phyloP scores from a whole-genome alignment of 441 rosid genomes.

The Isatis lusitanica region DNA sequence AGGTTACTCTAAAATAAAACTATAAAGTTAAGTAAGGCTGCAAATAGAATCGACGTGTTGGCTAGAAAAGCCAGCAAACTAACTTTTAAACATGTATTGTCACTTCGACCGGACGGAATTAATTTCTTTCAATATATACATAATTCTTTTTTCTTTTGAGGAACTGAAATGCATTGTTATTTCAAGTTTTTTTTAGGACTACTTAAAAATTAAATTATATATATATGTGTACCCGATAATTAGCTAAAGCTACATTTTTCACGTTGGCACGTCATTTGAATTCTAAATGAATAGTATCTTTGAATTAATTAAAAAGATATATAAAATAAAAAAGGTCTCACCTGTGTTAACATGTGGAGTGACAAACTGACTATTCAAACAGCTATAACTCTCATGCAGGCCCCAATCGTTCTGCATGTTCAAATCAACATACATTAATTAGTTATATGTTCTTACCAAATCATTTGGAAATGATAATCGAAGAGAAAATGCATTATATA shows the following conservation, averaged over 20 bases:
- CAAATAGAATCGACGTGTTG: neutral
- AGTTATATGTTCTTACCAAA: conserved; percentile 27
- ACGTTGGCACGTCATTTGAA: neutral
- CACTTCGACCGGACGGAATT: neutral
- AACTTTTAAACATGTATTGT: neutral
- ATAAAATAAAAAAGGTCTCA: conserved; percentile 20
- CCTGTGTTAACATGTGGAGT: conserved; percentile 32
- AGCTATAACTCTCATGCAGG: conserved; percentile 56
- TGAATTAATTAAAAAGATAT: neutral
- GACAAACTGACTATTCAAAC: conserved; percentile 39
- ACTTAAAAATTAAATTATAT: neutral
- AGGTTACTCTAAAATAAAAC: neutral
- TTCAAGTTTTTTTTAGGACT: neutral
- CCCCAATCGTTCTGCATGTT: conserved; percentile 45
- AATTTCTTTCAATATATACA: neutral
- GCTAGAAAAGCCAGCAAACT: neutral
- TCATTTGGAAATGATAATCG: conserved; percentile 16
- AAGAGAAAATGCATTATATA: neutral
- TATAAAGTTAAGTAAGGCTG: neutral
- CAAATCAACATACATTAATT: conserved; percentile 39
- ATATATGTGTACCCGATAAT: neutral
- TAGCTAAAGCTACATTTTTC: neutral
- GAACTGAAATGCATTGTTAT: neutral
- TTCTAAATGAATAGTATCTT: neutral
- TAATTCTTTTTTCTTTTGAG: neutral